These are phyloP conservation scores for Neurospora intermedia DNA, from an alignment of 495 filamentous ascomycete genomes.

Conservation along the genomic window DNA sequence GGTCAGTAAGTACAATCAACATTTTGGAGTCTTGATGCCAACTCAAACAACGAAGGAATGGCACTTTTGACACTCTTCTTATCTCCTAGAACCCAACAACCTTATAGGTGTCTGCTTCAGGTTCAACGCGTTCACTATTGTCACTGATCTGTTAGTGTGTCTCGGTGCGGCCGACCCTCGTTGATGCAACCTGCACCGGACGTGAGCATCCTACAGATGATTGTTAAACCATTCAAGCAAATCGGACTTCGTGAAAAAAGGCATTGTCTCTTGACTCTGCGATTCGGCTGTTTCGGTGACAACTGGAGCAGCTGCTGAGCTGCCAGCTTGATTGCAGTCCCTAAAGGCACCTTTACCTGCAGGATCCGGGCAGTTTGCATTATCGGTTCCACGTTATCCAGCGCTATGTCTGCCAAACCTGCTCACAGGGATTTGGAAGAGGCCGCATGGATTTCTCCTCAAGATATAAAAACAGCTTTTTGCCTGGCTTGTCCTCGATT, in stretches of 20 bases:
- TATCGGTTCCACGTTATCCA: neutral
- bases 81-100: neutral
- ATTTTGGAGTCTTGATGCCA: neutral
- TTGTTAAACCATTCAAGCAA: neutral
- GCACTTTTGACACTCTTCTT: neutral
- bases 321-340: neutral
- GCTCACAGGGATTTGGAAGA: neutral
- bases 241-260: neutral
- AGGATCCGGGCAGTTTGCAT: neutral
- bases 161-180: neutral
- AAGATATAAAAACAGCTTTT: neutral
- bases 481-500: neutral
- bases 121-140: neutral
- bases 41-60: neutral
- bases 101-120: neutral
- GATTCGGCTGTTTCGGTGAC: neutral
- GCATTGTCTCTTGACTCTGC: neutral
- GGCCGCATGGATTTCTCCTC: too few species aligned
- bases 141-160: neutral
- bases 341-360: neutral
- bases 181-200: neutral
- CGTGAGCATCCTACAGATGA: neutral
- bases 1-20: neutral
- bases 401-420: neutral
- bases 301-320: neutral